phyloP scores from a whole-genome alignment of 768 basidiomycete genomes.

The Lactarius hatsudake region DNA sequence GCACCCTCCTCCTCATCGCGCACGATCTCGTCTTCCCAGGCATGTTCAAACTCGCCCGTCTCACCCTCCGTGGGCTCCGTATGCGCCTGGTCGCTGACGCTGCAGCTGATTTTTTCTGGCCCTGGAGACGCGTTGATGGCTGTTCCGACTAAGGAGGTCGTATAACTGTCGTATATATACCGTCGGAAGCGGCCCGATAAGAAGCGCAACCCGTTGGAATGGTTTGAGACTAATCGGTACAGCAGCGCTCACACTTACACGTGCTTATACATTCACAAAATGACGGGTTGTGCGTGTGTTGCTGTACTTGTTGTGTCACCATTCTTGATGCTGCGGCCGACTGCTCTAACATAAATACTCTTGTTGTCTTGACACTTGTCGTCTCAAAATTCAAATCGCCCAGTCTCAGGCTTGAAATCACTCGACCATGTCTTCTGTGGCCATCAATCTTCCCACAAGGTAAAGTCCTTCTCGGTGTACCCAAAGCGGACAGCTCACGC shows the following conservation, averaged over 20 bases:
- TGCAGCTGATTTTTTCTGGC: slow-evolving; percentile 44
- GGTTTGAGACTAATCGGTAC: background rate
- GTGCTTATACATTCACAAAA: no score
- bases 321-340: background rate
- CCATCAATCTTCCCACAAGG: slow-evolving; percentile 26
- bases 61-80: slow-evolving; percentile 47
- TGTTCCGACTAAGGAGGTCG: slow-evolving; percentile 38
- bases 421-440: slow-evolving; percentile 7
- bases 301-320: background rate
- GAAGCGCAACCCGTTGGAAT: background rate
- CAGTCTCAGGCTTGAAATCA: background rate
- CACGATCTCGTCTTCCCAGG: slow-evolving; percentile 97
- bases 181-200: background rate
- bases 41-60: slow-evolving; percentile 97
- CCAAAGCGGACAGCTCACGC: background rate
- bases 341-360: background rate
- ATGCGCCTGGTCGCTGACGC: slow-evolving; percentile 41
- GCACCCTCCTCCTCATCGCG: slow-evolving; percentile 74
- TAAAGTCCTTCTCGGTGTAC: background rate
- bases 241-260: no score
- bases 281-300: no score
- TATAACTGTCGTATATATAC: background rate
- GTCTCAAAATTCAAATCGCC: background rate
- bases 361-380: background rate
- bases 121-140: slow-evolving; percentile 42